Evolutionary conservation across 2,329 filamentous ascomycete genomes (phyloP).

Genomic region (Pyrenophora teres): DNA sequence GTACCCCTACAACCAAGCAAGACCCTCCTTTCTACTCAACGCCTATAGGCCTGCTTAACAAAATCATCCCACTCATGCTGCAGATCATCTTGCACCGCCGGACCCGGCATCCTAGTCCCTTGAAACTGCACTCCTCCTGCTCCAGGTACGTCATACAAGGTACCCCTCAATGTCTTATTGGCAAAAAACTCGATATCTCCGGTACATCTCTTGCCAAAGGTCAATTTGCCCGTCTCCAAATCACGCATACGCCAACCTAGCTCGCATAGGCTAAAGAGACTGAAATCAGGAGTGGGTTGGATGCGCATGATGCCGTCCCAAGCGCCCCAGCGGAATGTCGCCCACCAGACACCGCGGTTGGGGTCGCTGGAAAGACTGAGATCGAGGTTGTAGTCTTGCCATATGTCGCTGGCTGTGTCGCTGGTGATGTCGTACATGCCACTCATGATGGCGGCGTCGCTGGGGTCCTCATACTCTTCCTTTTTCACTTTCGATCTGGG

Average conservation of each 20-base stretch:
- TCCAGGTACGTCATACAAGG: slow-evolving; percentile 33
- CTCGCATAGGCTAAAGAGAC: slow-evolving; percentile 4
- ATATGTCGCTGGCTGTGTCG: slow-evolving; percentile 16
- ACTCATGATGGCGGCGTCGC: slow-evolving; percentile 43
- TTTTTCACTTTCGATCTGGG: slow-evolving; percentile 13
- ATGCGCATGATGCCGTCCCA: slow-evolving; percentile 53
- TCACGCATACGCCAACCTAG: slow-evolving; percentile 43
- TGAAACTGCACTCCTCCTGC: slow-evolving; percentile 33
- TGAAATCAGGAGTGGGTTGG: slow-evolving; percentile 21
- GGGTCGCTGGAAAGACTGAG: slow-evolving; percentile 36
- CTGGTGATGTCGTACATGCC: slow-evolving; percentile 52
- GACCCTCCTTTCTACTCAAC: background rate
- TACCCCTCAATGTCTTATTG: slow-evolving; percentile 20
- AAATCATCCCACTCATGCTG: slow-evolving; percentile 35
- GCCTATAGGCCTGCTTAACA: slow-evolving; percentile 34
- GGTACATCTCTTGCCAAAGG: slow-evolving; percentile 42
- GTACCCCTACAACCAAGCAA: no score
- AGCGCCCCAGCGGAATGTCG: slow-evolving; percentile 51
- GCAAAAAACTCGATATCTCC: slow-evolving; percentile 40
- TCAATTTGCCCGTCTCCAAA: slow-evolving; percentile 23
- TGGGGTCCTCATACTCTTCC: slow-evolving; percentile 5
- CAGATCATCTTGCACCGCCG: slow-evolving; percentile 27
- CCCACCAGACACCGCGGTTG: slow-evolving; percentile 52
- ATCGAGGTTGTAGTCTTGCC: slow-evolving; percentile 41
- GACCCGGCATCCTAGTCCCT: slow-evolving; percentile 28